Percentiles rank a stretch among this genome's conserved stretches.
Evolutionary conservation across 208 protist species (phyloP).

Genomic region (Acanthamoeba culbertsoni): DNA sequence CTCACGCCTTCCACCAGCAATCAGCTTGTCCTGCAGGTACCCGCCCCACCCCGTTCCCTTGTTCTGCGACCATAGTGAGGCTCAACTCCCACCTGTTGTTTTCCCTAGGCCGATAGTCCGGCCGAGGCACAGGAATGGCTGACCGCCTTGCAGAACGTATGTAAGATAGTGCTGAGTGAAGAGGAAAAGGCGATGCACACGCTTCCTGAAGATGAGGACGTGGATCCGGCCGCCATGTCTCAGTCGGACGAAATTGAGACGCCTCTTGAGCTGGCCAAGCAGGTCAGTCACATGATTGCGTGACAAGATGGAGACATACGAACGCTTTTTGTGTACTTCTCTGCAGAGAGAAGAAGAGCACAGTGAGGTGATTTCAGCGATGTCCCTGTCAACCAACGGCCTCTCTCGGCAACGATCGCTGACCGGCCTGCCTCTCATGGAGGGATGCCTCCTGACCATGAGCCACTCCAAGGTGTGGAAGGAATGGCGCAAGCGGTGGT

Average conservation of each 20-base stretch:
- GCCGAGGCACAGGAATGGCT: slow-evolving; percentile 7
- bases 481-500: slow-evolving; percentile 26
- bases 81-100: neutral
- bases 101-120: neutral
- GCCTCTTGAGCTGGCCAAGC: too few relatives aligned
- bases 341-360: neutral
- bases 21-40: neutral
- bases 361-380: neutral
- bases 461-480: slow-evolving; percentile 34
- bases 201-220: neutral
- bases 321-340: too few relatives aligned
- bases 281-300: too few relatives aligned
- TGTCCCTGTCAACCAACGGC: neutral
- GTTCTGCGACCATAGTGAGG: neutral
- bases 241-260: too few relatives aligned
- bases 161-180: neutral
- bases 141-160: slow-evolving; percentile 1
- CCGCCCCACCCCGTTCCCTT: neutral
- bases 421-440: neutral
- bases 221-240: neutral
- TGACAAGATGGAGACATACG: too few relatives aligned
- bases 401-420: neutral
- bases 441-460: neutral
- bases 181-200: neutral
- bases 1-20: neutral